Evolutionary conservation across 306 rosid genomes (phyloP).

Genomic region (Prunus campanulata): DNA sequence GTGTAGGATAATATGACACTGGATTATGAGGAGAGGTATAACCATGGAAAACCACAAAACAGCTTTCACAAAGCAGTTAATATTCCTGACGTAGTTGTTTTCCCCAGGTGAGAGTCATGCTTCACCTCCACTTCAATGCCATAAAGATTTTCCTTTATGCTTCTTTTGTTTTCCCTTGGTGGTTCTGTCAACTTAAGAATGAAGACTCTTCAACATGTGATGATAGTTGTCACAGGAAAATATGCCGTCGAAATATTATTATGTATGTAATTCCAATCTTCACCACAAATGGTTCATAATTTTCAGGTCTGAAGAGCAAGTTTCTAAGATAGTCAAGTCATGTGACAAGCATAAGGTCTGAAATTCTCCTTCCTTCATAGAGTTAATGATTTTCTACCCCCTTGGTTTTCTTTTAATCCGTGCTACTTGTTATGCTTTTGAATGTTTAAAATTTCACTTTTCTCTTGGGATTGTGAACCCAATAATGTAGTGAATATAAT

Average conservation of each 20-base stretch:
- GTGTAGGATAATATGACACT: conserved; percentile 69
- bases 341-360: conserved; percentile 72
- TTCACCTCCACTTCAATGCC: conserved; percentile 12
- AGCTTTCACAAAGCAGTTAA: conserved; percentile 92
- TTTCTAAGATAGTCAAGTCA: conserved; percentile 51
- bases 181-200: background rate
- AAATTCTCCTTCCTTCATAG: conserved; percentile 14
- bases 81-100: conserved; percentile 88
- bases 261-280: conserved; percentile 1
- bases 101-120: conserved; percentile 56
- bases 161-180: conserved; percentile 5
- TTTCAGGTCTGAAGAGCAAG: conserved; percentile 92
- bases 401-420: conserved; percentile 10
- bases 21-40: conserved; percentile 85
- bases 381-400: background rate
- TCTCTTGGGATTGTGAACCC: background rate
- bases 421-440: background rate
- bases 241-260: background rate
- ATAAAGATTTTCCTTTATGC: conserved; percentile 14
- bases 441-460: background rate
- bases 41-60: conserved; percentile 88
- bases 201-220: background rate
- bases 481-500: background rate
- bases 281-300: background rate
- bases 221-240: background rate